These are phyloP conservation scores for Tetracladium marchalianum DNA, from an alignment of 495 filamentous ascomycete species.

Conservation along the genomic window DNA sequence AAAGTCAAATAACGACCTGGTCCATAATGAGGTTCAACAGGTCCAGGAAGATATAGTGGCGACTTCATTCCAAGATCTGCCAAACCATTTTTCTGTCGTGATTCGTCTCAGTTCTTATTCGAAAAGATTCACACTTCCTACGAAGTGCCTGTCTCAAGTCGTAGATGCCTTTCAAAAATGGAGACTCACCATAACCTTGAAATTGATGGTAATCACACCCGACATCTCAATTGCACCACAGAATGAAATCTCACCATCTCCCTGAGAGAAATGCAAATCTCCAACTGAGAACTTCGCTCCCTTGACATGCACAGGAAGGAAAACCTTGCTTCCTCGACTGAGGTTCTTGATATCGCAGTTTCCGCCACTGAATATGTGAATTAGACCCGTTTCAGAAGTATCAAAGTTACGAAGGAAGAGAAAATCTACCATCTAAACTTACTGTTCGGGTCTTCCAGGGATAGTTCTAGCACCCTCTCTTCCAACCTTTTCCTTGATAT, in stretches of 20 bases:
- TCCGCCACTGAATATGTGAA: constrained; percentile 28
- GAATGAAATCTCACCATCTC: constrained; percentile 77
- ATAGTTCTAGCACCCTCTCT: constrained; percentile 85
- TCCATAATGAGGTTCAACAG: constrained; percentile 86
- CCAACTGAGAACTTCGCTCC: constrained; percentile 92
- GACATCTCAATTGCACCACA: constrained; percentile 98
- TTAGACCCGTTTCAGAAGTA: not conserved
- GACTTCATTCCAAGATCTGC: constrained; percentile 69
- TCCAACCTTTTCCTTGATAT: constrained; percentile 63
- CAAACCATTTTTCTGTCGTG: constrained; percentile 59
- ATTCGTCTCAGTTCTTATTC: too few species aligned
- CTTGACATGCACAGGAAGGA: constrained; percentile 71
- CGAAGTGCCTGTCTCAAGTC: too few species aligned
- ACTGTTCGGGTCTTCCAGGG: constrained; percentile 39
- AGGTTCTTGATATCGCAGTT: constrained; percentile 92
- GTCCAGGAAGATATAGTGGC: constrained; percentile 83
- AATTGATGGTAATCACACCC: constrained; percentile 84
- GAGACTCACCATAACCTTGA: constrained; percentile 53
- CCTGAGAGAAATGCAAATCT: constrained; percentile 73
- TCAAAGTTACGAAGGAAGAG: not conserved
- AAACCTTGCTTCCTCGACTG: constrained; percentile 76
- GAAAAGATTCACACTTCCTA: too few species aligned
- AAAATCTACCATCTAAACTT: constrained; percentile 14
- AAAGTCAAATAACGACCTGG: constrained; percentile 83
- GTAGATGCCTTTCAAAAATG: too few species aligned